Base-by-base conservation (phyloP, 2,329 filamentous ascomycete genomes). In the Ceratocystis cubensis region DNA sequence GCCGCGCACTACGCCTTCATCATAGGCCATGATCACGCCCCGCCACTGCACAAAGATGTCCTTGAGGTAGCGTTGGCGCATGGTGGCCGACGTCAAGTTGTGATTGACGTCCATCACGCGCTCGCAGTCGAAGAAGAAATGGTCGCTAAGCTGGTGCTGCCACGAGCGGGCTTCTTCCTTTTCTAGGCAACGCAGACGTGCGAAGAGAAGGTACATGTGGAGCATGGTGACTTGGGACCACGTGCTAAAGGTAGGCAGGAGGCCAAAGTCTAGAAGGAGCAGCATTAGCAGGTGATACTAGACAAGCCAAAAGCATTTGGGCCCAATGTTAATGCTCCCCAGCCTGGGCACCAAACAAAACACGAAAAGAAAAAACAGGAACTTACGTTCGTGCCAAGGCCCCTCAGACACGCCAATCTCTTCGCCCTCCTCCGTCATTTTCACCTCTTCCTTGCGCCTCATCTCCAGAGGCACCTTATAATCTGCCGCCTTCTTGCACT, bases 211-310 rank as follows among this genome's bases (percentile, higher is more conserved):
- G 80, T 96, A 97, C 82, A 99, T 88, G 79, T 99, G 93, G 67
- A 99, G 82, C 81, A 96, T 96, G 45, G 92, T 94, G 57, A 97
- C 87, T 76, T 97, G 92, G 22, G 91, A 89, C 94, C 94, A 99
- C 66, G 89, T 93, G 74, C 87, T 92, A 76, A 99, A 99, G 0
- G 91, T 97, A 0, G 91, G 89, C 41, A 83, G 81, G 20, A 99
- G 84, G 30, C 84, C 84, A 70, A 96, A 84, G 64, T 87, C 90
- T 96, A 72, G 8, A 41, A 13, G 46, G 48, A 61, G 10, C 3
- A 59, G 30, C 10, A 61, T 67, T 67, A 63, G 46, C 46, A 65
- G 17, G 7, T 61, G 44, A 15, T 13, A 37, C 17, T 25, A 28
- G 63, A 65, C n/a, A 22, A 41, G 10, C 17, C 22, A 10, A 20